A percentile compares a stretch with the other conserved stretches of the same genome.
Evolutionary conservation across 108 stramenopile species (phyloP).

Genomic region (Skeletonema tropicum): DNA sequence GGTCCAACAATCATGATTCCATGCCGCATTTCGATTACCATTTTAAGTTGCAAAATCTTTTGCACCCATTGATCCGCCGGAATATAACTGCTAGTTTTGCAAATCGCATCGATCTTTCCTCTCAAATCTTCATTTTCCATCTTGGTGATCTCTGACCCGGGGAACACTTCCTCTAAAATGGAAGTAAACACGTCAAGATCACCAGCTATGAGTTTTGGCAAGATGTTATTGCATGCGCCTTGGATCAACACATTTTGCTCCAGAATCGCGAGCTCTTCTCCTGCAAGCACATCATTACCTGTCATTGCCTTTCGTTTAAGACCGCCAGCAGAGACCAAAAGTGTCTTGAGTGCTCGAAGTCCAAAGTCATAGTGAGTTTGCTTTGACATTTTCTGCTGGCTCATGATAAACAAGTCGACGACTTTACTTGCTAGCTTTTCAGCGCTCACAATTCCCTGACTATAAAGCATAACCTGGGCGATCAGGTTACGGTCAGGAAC

Average conservation of each 20-base stretch:
- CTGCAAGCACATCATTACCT: constrained; percentile 56
- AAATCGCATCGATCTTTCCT: constrained; percentile 69
- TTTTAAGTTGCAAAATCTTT: constrained; percentile 95
- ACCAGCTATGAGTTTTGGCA: constrained; percentile 96
- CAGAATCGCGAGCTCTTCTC: constrained; percentile 58
- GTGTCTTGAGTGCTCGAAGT: constrained; percentile 96
- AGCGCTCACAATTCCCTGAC: constrained; percentile 97
- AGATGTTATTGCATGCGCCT: constrained; percentile 92
- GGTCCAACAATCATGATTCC: constrained; percentile 95
- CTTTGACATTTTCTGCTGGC: constrained; percentile 89
- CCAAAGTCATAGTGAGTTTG: constrained; percentile 99
- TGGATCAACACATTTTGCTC: constrained; percentile 88
- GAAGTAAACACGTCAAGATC: constrained; percentile 86
- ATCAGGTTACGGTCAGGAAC: constrained; percentile 95
- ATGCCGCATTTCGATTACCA: constrained; percentile 87
- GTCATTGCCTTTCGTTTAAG: constrained; percentile 92
- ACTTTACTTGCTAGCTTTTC: constrained; percentile 90
- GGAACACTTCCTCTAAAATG: constrained; percentile 92
- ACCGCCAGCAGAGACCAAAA: constrained; percentile 98
- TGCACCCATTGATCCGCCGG: constrained; percentile 86
- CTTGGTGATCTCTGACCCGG: constrained; percentile 73
- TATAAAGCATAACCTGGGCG: constrained; percentile 98
- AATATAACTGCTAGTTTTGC: constrained; percentile 60
- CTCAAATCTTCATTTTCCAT: constrained; percentile 84
- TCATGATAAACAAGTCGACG: constrained; percentile 93